Percentiles rank a stretch among this genome's conserved stretches.
These are phyloP conservation scores for Polytrichum formosum DNA, from an alignment of 225 moss, liverwort and hornwort species.

Conservation along the genomic window DNA sequence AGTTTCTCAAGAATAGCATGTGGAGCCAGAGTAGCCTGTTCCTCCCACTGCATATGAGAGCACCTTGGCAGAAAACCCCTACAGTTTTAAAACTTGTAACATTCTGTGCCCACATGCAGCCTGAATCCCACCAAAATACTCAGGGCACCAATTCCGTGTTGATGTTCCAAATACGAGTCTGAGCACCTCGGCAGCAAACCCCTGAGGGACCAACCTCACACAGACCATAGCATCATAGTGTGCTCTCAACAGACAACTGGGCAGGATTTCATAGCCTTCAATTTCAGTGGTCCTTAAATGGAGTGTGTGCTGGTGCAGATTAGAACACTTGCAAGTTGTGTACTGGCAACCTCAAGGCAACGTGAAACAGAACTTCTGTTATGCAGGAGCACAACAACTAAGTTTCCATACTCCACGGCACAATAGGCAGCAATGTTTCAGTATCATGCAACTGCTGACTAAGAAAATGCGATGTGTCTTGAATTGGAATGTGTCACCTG, in stretches of 20 bases:
- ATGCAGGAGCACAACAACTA: too few species aligned
- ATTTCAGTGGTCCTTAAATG: conserved; percentile 20
- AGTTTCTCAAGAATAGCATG: conserved; percentile 14
- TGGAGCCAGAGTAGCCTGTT: conserved; percentile 9
- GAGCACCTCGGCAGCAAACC: background rate
- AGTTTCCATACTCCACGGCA: too few species aligned
- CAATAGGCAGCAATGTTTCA: too few species aligned
- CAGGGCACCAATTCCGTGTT: conserved; percentile 6
- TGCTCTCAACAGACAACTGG: conserved; percentile 4
- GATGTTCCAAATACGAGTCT: conserved; percentile 8
- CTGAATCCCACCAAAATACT: conserved; percentile 19
- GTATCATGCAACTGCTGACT: too few species aligned
- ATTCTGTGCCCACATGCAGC: conserved; percentile 10
- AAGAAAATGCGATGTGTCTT: too few species aligned
- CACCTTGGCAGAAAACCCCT: conserved; percentile 21
- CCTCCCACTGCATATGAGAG: conserved; percentile 7
- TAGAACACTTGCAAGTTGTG: too few species aligned
- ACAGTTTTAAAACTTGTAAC: conserved; percentile 14
- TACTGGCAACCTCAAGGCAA: conserved; percentile 5
- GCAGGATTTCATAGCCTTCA: conserved; percentile 7
- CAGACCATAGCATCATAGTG: conserved; percentile 16
- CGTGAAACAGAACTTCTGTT: background rate
- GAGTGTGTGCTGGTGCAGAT: too few species aligned
- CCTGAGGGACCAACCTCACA: background rate
- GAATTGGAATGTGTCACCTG: too few species aligned